phyloP scores from a whole-genome alignment of 192 early-diverging fungal genomes.

The Rhizophagus prolifer region DNA sequence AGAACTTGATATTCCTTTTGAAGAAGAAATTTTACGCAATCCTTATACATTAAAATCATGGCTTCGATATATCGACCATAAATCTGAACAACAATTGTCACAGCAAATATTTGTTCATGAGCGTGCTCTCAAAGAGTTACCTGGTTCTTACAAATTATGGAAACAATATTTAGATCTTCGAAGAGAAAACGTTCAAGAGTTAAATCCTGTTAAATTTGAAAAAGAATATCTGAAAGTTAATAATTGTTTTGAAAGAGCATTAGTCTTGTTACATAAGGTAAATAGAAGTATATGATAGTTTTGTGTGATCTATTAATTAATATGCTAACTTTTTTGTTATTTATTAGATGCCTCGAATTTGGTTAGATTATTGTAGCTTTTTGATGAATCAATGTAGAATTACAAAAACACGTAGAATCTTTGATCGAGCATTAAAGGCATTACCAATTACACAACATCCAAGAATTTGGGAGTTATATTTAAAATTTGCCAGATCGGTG shows the following conservation, averaged over 20 bases:
- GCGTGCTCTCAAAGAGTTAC: constrained; percentile 82
- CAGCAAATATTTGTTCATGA: constrained; percentile 75
- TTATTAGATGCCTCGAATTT: constrained; percentile 84
- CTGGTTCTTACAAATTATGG: constrained; percentile 97
- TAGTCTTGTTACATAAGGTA: constrained; percentile 90
- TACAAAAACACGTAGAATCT: constrained; percentile 74
- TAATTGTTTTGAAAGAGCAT: constrained; percentile 80
- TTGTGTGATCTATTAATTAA: constrained; percentile 1
- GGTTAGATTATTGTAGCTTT: constrained; percentile 77
- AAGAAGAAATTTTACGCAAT: constrained; percentile 66
- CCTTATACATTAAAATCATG: constrained; percentile 76
- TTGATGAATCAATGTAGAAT: constrained; percentile 68
- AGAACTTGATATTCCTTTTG: constrained; percentile 64
- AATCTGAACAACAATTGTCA: constrained; percentile 48
- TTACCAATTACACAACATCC: constrained; percentile 92
- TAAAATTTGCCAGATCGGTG: constrained; percentile 71
- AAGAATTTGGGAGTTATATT: constrained; percentile 85
- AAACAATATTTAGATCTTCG: constrained; percentile 80
- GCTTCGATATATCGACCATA: constrained; percentile 91
- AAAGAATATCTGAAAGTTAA: constrained; percentile 67
- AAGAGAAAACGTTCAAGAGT: constrained; percentile 42
- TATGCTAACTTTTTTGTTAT: background rate
- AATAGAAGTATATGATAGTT: background rate
- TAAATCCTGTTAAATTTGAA: constrained; percentile 53
- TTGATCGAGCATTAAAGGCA: constrained; percentile 86